These are phyloP conservation scores for Musa schizocarpa DNA, from an alignment of 176 grass and related monocot genomes.

Conservation along the genomic window DNA sequence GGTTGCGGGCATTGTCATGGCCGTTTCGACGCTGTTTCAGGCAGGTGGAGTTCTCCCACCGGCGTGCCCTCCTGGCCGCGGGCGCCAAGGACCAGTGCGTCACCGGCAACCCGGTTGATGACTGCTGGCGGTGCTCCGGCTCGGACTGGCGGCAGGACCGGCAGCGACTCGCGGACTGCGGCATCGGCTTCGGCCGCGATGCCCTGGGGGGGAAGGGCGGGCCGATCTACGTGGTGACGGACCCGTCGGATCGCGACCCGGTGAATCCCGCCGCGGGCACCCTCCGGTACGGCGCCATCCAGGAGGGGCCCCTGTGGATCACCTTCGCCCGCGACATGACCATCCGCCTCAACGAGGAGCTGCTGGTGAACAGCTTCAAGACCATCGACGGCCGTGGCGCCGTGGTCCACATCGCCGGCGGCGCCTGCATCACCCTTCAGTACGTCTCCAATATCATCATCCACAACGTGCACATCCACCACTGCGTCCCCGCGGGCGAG, in stretches of 20 bases:
- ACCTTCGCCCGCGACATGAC: slow-evolving; percentile 71
- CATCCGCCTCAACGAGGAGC: slow-evolving; percentile 76
- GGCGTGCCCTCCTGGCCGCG: slow-evolving; percentile 33
- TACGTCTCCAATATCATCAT: slow-evolving; percentile 82
- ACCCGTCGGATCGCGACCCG: slow-evolving; percentile 66
- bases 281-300: slow-evolving; percentile 75
- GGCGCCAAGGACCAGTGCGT: slow-evolving; percentile 32
- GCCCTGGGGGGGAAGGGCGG: slow-evolving; percentile 84
- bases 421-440: slow-evolving; percentile 89
- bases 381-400: slow-evolving; percentile 78
- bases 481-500: slow-evolving; percentile 60
- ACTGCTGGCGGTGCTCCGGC: slow-evolving; percentile 80
- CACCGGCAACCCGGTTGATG: slow-evolving; percentile 81
- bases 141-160: slow-evolving; percentile 69
- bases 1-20: neutral
- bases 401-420: slow-evolving; percentile 64
- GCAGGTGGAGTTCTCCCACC: slow-evolving; percentile 35
- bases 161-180: slow-evolving; percentile 70
- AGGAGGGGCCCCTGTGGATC: slow-evolving; percentile 94
- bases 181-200: slow-evolving; percentile 71
- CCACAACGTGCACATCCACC: slow-evolving; percentile 86
- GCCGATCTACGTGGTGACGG: slow-evolving; percentile 63
- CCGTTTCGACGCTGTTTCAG: neutral
- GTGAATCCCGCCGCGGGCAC: slow-evolving; percentile 65
- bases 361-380: slow-evolving; percentile 88